Conservation (phyloP, 140 eudicot species). For the Ambrosia hybrid region DNA sequence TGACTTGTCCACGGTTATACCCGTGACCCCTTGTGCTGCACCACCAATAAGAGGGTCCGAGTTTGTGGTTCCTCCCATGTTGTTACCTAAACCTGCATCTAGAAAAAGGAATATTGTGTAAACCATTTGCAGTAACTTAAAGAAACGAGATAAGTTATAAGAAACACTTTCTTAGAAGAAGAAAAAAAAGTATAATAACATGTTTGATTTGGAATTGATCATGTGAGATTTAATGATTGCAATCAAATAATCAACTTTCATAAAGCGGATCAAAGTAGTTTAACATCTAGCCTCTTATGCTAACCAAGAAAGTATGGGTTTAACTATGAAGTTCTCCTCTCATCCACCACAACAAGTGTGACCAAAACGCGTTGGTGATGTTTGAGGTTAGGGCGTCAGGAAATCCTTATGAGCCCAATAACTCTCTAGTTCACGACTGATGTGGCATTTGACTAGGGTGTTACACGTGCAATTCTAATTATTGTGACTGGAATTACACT, state of each 20-base stretch:
- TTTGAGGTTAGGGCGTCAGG: too few species aligned
- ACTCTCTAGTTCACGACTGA: background rate
- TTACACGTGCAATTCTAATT: background rate
- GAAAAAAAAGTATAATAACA: background rate
- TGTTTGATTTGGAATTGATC: background rate
- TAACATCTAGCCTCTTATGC: background rate
- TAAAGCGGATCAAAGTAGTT: background rate
- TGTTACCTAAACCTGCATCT: slow-evolving; percentile 39
- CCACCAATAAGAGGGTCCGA: slow-evolving; percentile 41
- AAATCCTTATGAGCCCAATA: too few species aligned
- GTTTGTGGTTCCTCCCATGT: slow-evolving; percentile 43
- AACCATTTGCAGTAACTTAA: slow-evolving; percentile 20
- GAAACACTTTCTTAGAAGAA: background rate
- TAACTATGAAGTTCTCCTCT: too few species aligned
- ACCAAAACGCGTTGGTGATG: too few species aligned
- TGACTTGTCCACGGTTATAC: slow-evolving; percentile 75
- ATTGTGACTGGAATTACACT: background rate
- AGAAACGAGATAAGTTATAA: background rate
- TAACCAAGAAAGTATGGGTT: too few species aligned
- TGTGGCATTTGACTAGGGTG: background rate
- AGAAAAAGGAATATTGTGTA: background rate
- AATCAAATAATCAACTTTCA: background rate
- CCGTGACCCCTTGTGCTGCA: slow-evolving; percentile 42
- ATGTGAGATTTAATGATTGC: background rate
- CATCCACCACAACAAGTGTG: too few species aligned